phyloP scores from a whole-genome alignment of 805 yeast genomes.

The Scheffersomyces ergatensis region DNA sequence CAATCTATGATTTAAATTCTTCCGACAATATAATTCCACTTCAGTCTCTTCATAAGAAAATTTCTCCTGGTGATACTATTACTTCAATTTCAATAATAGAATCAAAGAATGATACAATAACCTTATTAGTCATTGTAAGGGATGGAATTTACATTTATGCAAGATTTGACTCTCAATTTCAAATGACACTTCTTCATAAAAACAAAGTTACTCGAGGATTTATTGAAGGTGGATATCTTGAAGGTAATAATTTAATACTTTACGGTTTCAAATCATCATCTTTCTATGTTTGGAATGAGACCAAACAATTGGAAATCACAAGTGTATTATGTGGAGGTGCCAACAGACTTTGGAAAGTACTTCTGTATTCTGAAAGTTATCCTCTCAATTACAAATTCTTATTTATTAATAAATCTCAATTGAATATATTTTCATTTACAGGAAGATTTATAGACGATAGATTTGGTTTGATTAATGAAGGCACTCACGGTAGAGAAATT shows the following conservation, averaged over 20 bases:
- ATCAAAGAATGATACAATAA: slow-evolving; percentile 11
- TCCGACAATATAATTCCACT: slow-evolving; percentile 15
- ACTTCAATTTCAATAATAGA: slow-evolving; percentile 49
- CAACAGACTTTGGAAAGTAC: slow-evolving; percentile 77
- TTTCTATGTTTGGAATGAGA: slow-evolving; percentile 82
- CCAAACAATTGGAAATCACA: slow-evolving; percentile 65
- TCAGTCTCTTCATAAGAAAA: slow-evolving; percentile 34
- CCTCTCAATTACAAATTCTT: slow-evolving; percentile 41
- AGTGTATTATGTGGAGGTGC: slow-evolving; percentile 87
- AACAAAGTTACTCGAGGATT: slow-evolving; percentile 74
- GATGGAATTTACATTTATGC: slow-evolving; percentile 62
- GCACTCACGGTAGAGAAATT: slow-evolving; percentile 91
- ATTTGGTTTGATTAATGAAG: slow-evolving; percentile 42
- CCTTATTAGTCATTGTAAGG: slow-evolving; percentile 51
- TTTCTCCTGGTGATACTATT: slow-evolving; percentile 66
- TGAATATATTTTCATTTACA: slow-evolving; percentile 33
- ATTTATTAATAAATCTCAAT: slow-evolving; percentile 54
- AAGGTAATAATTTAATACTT: slow-evolving; percentile 44
- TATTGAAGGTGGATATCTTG: slow-evolving; percentile 67
- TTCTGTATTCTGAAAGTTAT: slow-evolving; percentile 11
- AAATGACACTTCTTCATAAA: slow-evolving; percentile 35
- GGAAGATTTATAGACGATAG: slow-evolving; percentile 14
- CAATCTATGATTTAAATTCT: slow-evolving; percentile 45
- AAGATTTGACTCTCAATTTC: slow-evolving; percentile 8
- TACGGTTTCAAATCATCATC: slow-evolving; percentile 82